Conservation (phyloP, 495 filamentous ascomycete species). For the Venustampulla echinocandica region DNA sequence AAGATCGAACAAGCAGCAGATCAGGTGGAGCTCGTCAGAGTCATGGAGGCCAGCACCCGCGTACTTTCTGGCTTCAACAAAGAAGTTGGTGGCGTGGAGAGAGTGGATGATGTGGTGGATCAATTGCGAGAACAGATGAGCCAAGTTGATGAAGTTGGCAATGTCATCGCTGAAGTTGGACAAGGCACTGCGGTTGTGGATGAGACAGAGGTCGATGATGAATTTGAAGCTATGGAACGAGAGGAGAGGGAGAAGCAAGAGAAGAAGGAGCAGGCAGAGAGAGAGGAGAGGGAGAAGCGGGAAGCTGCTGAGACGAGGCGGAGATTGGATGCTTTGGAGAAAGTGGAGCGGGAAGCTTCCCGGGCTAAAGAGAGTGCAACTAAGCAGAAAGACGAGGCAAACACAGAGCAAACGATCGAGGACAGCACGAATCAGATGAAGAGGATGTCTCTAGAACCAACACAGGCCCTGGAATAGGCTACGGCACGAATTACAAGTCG, state of each 20-base stretch:
- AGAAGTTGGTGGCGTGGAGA: slow-evolving; percentile 66
- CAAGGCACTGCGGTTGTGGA: slow-evolving; percentile 48
- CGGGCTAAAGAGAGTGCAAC: slow-evolving; percentile 20
- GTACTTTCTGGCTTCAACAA: slow-evolving; percentile 66
- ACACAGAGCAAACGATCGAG: slow-evolving; percentile 15
- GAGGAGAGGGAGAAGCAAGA: slow-evolving; percentile 47
- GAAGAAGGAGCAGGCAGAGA: slow-evolving; percentile 30
- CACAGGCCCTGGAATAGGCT: slow-evolving; percentile 1
- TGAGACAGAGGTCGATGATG: slow-evolving; percentile 80
- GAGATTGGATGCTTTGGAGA: slow-evolving; percentile 28
- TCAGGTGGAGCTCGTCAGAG: slow-evolving; percentile 67
- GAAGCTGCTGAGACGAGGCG: slow-evolving; percentile 19
- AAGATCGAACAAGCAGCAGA: slow-evolving; percentile 80
- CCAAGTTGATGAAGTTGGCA: slow-evolving; percentile 73
- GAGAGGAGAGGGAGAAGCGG: slow-evolving; percentile 17
- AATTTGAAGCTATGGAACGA: slow-evolving; percentile 67
- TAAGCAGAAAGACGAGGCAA: slow-evolving; percentile 26
- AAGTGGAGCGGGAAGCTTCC: slow-evolving; percentile 28
- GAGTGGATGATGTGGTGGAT: slow-evolving; percentile 67
- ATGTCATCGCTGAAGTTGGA: slow-evolving; percentile 57
- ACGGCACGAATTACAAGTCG: not conserved
- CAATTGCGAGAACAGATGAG: slow-evolving; percentile 70
- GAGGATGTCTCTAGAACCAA: slow-evolving; percentile 28
- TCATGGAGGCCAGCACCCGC: slow-evolving; percentile 68
- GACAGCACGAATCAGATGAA: slow-evolving; percentile 25